Evolutionary conservation across 2,329 filamentous ascomycete species (phyloP), one percentile per base, ranked within the genome.

Genomic region (Colletotrichum lini): DNA sequence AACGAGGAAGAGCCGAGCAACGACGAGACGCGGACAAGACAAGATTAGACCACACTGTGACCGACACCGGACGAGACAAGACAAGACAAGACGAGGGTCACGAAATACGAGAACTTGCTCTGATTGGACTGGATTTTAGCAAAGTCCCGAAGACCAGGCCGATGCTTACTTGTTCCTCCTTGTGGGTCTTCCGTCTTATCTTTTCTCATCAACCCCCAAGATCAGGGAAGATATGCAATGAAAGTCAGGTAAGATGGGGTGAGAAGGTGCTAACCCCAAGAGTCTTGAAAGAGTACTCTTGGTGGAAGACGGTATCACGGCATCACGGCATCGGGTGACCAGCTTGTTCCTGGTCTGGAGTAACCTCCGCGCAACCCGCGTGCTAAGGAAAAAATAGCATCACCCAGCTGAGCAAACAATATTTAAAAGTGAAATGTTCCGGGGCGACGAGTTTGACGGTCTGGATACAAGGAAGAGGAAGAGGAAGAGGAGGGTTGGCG

Each of bases 1-100:
- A 70, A 70, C 62, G 54, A 54, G 61, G 45, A 70, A 60, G 42
- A 66, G 45, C 61, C 47, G 54, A 66, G 53, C 54, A 15, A 58
- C 45, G 62, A 60, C 53, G 47, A 70, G 67, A 40, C 54, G 40
- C 30, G 62, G 38, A 60, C 67, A 44, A 58, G 42, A 49, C 42
- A n/a, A 59, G 61, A 59, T 47, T 45, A 65, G 61, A 40, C 52
- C 52, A 68, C 44, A 52, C 50, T n/a, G 13, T 13, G 54, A 12
- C 38, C 9, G 42, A 42, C 35, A 52, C 15, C 16, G 16, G 60
- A 63, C 35, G 38, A 44, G 21, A 63, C 35, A 23, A 50, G 60
- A 63, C 35, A 21, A 30, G 38, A 63, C 35, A 23, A 61, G 30
- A 61, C 30, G 30, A 40, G 21, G 38, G 35, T 26, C 45, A 23